Evolutionary conservation across 1,284 basidiomycete species (phyloP).

Genomic region (Agaricales sp.): DNA sequence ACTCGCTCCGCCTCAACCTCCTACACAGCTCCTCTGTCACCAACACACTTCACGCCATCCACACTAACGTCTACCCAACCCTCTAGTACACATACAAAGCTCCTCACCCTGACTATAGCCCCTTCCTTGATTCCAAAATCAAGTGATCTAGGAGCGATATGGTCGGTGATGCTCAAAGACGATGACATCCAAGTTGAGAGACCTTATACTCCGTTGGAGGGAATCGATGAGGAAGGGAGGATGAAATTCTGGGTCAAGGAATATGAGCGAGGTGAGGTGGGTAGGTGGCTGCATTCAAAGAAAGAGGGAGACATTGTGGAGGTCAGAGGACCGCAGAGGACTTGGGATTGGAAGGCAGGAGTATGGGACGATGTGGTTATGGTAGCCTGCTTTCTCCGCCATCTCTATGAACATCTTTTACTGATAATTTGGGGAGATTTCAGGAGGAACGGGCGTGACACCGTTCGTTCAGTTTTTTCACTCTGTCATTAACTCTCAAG

Average conservation of each 20-base stretch:
- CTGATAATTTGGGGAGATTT: slow-evolving; percentile 41
- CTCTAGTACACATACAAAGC: slow-evolving; percentile 43
- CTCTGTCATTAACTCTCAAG: slow-evolving; percentile 23
- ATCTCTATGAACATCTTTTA: slow-evolving; percentile 2
- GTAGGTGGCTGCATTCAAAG: slow-evolving; percentile 71
- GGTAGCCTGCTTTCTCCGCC: slow-evolving; percentile 29
- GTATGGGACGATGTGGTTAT: slow-evolving; percentile 72
- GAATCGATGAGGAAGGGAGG: slow-evolving; percentile 49
- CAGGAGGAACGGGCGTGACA: slow-evolving; percentile 76
- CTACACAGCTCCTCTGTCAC: slow-evolving; percentile 32
- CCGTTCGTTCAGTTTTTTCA: slow-evolving; percentile 68
- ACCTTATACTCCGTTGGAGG: slow-evolving; percentile 71
- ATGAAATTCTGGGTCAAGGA: slow-evolving; percentile 72
- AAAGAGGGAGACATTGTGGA: slow-evolving; percentile 56
- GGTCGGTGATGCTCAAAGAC: slow-evolving; percentile 75
- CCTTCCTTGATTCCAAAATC: slow-evolving; percentile 18
- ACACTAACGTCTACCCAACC: slow-evolving; percentile 43
- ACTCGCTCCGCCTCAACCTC: slow-evolving; percentile 29
- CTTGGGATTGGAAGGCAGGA: slow-evolving; percentile 55
- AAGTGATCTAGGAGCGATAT: slow-evolving; percentile 33
- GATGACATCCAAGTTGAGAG: slow-evolving; percentile 85
- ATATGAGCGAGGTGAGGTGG: slow-evolving; percentile 73
- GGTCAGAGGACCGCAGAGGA: slow-evolving; percentile 68
- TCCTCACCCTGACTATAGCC: slow-evolving; percentile 53
- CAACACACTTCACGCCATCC: slow-evolving; percentile 52